phyloP scores from a whole-genome alignment of 306 rosid species.

The Trichosanthes truncata region DNA sequence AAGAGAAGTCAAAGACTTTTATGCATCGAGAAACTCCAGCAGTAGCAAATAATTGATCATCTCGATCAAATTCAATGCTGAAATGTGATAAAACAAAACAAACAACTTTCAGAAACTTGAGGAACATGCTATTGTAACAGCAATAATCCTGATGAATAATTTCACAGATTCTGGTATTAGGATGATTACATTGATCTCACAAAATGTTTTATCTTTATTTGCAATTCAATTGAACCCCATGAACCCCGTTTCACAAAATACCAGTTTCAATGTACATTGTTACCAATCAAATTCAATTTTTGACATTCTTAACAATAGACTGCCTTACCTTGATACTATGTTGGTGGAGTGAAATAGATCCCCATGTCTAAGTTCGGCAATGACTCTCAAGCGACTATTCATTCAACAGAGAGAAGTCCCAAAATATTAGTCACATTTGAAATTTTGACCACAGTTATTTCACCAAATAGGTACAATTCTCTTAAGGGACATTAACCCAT shows the following conservation, averaged over 20 bases:
- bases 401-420: conserved; percentile 13
- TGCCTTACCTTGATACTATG: conserved; percentile 84
- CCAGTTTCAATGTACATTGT: neutral
- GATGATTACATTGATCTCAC: neutral
- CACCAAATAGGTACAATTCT: neutral
- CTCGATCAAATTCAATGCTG: conserved; percentile 97
- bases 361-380: conserved; percentile 85
- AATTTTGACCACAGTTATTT: neutral
- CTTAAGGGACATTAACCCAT: neutral
- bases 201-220: neutral
- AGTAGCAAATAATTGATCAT: conserved; percentile 87
- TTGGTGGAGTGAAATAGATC: conserved; percentile 89
- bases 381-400: conserved; percentile 86
- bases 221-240: neutral
- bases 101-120: conserved; percentile 12
- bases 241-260: neutral
- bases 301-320: neutral
- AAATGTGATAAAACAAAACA: conserved; percentile 26
- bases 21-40: conserved; percentile 98
- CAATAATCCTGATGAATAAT: neutral
- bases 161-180: neutral
- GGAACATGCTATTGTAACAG: neutral
- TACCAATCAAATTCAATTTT: neutral
- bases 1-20: conserved; percentile 85
- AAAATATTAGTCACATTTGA: neutral